These are phyloP conservation scores for Saccharomycopsis sp. DNA, from an alignment of 805 yeast species.

Conservation along the genomic window DNA sequence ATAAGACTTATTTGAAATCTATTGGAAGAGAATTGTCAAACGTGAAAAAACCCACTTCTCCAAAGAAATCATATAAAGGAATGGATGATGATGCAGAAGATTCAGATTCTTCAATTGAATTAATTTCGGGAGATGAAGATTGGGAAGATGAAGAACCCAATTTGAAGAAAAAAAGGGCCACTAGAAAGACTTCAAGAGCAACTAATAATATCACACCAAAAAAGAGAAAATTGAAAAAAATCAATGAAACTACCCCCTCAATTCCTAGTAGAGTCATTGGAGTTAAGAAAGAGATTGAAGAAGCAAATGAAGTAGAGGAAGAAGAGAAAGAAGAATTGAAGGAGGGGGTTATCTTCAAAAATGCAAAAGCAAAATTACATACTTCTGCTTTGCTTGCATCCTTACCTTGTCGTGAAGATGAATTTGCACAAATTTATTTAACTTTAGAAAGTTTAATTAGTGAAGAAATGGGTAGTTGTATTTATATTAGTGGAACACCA, in stretches of 20 bases:
- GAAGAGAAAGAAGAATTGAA: neutral
- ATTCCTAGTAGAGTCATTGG: conserved; percentile 11
- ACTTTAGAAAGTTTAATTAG: conserved; percentile 63
- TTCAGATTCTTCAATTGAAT: neutral
- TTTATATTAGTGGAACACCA: conserved; percentile 93
- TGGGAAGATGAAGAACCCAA: conserved; percentile 22
- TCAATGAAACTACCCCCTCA: conserved; percentile 6
- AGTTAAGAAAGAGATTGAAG: conserved; percentile 18
- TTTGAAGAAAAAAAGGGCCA: conserved; percentile 8
- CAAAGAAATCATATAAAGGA: conserved; percentile 1
- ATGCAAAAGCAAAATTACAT: conserved; percentile 31
- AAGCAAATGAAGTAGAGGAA: conserved; percentile 1
- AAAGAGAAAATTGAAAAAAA: neutral
- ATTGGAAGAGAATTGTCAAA: conserved; percentile 2
- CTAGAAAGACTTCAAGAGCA: neutral
- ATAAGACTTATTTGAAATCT: neutral
- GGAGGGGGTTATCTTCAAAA: conserved; percentile 18
- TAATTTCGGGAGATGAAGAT: conserved; percentile 21
- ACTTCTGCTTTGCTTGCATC: conserved; percentile 33
- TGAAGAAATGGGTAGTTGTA: conserved; percentile 66
- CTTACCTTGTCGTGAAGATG: conserved; percentile 71
- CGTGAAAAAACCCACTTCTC: neutral
- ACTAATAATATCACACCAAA: neutral
- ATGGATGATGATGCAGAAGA: conserved; percentile 13
- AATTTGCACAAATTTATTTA: conserved; percentile 59